phyloP scores from a whole-genome alignment of 2,329 filamentous ascomycete species.

The Phaeosphaeriaceae sp. region DNA sequence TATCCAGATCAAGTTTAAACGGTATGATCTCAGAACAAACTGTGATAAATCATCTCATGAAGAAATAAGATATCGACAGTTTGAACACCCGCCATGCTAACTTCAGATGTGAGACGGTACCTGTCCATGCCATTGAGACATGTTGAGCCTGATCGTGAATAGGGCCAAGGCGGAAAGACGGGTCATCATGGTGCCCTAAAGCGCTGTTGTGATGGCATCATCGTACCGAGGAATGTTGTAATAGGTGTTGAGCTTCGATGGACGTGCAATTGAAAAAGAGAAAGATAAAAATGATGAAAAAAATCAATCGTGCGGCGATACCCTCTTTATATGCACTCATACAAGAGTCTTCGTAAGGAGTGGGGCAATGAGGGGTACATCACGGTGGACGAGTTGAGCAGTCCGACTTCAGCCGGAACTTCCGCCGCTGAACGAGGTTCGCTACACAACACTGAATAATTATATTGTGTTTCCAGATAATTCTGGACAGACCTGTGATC shows the following conservation, averaged over 20 bases:
- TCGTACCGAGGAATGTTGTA: slow-evolving; percentile 15
- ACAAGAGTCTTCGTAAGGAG: slow-evolving; percentile 11
- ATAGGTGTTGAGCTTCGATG: not conserved
- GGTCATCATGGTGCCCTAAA: not conserved
- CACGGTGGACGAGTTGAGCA: not conserved
- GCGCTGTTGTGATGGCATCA: slow-evolving; percentile 18
- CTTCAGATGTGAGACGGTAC: slow-evolving; percentile 28
- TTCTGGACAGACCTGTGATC: too few relatives aligned
- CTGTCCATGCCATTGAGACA: slow-evolving; percentile 18
- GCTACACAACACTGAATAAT: too few relatives aligned
- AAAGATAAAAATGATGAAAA: not conserved
- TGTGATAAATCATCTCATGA: not conserved
- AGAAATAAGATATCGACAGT: not conserved
- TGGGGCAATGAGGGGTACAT: slow-evolving; percentile 22
- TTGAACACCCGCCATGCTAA: slow-evolving; percentile 31
- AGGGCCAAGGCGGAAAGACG: slow-evolving; percentile 6
- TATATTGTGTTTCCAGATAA: too few relatives aligned
- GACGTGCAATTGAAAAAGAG: not conserved
- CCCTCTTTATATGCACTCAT: slow-evolving; percentile 8
- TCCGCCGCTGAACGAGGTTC: too few relatives aligned
- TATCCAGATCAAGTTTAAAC: slow-evolving; percentile 85
- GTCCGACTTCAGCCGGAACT: too few relatives aligned
- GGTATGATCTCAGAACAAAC: slow-evolving; percentile 57
- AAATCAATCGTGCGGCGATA: not conserved
- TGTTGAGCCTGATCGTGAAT: slow-evolving; percentile 17